These are phyloP conservation scores for Trichoderma reesei DNA, from an alignment of 495 filamentous ascomycete species.

Conservation along the genomic window DNA sequence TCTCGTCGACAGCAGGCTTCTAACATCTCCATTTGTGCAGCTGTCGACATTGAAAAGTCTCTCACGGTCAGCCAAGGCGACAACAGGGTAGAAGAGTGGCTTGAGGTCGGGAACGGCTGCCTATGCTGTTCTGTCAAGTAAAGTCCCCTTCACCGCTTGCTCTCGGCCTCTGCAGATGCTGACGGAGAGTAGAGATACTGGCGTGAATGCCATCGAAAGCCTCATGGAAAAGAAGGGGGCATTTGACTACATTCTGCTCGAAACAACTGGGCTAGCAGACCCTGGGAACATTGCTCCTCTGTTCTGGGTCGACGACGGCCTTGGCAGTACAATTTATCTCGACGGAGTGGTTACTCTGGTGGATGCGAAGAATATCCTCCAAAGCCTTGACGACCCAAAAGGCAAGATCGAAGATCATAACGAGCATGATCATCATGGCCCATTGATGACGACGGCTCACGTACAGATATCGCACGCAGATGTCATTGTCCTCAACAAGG, in stretches of 20 bases:
- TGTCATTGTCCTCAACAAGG: constrained; percentile 88
- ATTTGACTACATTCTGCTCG: constrained; percentile 96
- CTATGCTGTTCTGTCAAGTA: constrained; percentile 98
- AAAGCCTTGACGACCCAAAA: constrained; percentile 64
- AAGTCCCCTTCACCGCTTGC: constrained; percentile 6
- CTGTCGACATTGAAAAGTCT: constrained; percentile 87
- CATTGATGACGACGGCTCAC: constrained; percentile 78
- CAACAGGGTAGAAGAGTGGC: constrained; percentile 85
- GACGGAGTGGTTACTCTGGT: constrained; percentile 95
- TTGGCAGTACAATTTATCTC: constrained; percentile 88
- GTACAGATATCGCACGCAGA: constrained; percentile 97
- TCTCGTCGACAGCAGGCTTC: neutral
- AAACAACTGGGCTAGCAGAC: constrained; percentile 92
- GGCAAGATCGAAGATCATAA: constrained; percentile 50
- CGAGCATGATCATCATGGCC: constrained; percentile 42
- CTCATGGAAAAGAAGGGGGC: constrained; percentile 89
- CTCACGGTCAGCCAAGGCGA: constrained; percentile 79
- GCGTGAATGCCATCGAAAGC: constrained; percentile 87
- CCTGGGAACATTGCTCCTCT: constrained; percentile 91
- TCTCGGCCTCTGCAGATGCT: neutral
- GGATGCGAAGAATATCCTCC: constrained; percentile 85
- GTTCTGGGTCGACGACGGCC: constrained; percentile 94
- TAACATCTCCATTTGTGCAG: constrained; percentile 29
- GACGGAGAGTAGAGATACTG: constrained; percentile 56
- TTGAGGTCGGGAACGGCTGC: constrained; percentile 92